Conservation (phyloP, 345 rosid species). For the Linum usitatissimum region DNA sequence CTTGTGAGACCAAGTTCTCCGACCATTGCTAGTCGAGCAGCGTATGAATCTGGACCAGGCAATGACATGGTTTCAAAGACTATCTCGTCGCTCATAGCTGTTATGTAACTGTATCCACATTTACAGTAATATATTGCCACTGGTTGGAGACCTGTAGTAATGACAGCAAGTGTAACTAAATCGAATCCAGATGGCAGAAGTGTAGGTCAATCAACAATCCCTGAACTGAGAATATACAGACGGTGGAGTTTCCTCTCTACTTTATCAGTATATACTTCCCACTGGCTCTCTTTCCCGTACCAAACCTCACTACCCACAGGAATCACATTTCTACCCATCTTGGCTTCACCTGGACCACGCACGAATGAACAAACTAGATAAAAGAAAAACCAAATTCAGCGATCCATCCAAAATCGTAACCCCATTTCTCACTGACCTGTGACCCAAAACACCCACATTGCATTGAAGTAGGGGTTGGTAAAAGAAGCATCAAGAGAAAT, state of each 20-base stretch:
- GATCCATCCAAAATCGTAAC: background rate
- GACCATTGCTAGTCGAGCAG: constrained; percentile 51
- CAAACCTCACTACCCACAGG: constrained; percentile 5
- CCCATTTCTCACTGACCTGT: too few relatives aligned
- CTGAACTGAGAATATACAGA: background rate
- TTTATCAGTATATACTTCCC: background rate
- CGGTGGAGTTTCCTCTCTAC: background rate
- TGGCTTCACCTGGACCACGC: background rate
- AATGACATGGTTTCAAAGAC: constrained; percentile 47
- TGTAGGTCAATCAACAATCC: background rate
- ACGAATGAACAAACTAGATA: too few relatives aligned
- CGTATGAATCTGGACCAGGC: constrained; percentile 40
- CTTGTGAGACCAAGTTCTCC: constrained; percentile 84
- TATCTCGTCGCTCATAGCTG: constrained; percentile 64
- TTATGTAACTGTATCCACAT: constrained; percentile 64
- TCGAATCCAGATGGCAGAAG: background rate
- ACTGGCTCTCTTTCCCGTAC: constrained; percentile 3
- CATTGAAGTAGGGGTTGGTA: constrained; percentile 53
- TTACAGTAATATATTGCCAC: constrained; percentile 44
- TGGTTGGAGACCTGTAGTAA: constrained; percentile 58
- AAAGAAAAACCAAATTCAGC: background rate
- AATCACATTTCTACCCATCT: background rate
- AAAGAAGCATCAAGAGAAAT: constrained; percentile 53
- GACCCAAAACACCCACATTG: constrained; percentile 88
- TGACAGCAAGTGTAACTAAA: background rate